Conservation (phyloP, 768 basidiomycete genomes). For the Kondoa subrosea region DNA sequence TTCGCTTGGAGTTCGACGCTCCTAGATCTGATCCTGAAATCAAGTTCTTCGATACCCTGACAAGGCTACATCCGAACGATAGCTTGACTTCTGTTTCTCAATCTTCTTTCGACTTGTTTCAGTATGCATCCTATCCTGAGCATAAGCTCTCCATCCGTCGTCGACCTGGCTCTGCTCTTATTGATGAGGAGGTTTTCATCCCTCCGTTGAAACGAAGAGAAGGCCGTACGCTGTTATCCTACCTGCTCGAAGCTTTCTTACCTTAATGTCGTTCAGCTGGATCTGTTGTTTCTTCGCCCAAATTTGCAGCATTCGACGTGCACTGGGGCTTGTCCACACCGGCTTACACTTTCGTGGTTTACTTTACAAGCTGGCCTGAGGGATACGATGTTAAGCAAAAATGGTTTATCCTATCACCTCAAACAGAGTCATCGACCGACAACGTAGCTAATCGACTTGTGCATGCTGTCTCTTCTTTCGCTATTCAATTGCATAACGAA, state of each 20-base stretch:
- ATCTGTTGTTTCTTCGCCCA: neutral
- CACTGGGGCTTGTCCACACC: neutral
- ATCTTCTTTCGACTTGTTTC: neutral
- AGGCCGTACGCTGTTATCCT: neutral
- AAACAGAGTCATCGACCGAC: neutral
- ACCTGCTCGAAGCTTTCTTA: no score
- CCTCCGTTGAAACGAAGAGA: neutral
- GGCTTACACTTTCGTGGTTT: neutral
- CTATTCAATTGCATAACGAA: neutral
- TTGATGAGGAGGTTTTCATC: neutral
- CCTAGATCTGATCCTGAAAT: neutral
- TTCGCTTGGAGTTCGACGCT: neutral
- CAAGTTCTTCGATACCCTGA: neutral
- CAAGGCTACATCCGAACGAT: neutral
- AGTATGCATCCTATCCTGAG: neutral
- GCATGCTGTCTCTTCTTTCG: neutral
- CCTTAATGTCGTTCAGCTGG: neutral
- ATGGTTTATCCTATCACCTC: neutral
- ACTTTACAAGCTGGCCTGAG: neutral
- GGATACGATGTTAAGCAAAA: neutral
- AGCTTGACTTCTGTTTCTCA: neutral
- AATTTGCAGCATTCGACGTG: neutral
- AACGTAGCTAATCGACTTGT: neutral
- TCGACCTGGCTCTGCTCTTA: neutral
- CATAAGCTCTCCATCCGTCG: neutral